Percentiles rank a stretch among this genome's conserved stretches.
Conservation (phyloP, 441 rosid species). For the Caryocar brasiliense region DNA sequence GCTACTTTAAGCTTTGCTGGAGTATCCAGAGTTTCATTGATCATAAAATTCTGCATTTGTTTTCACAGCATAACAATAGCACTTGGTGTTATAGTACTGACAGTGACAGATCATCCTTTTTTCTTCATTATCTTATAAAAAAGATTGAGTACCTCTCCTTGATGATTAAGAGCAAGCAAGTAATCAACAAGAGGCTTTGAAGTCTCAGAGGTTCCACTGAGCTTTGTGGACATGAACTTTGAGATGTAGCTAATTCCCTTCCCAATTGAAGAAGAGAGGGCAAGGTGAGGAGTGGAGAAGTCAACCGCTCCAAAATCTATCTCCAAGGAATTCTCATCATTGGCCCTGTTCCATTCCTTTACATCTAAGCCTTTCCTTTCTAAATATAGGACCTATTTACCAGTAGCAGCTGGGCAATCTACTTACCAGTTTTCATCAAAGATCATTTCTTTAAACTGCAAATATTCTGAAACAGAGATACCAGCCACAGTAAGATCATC, state of each 20-base stretch:
- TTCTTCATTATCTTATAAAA: too few relatives aligned
- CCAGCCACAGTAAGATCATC: slow-evolving; percentile 48
- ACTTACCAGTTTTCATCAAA: slow-evolving; percentile 69
- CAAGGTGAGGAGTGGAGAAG: slow-evolving; percentile 49
- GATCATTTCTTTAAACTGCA: slow-evolving; percentile 63
- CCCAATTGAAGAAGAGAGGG: slow-evolving; percentile 69
- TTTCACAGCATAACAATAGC: too few relatives aligned
- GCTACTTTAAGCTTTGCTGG: slow-evolving; percentile 52
- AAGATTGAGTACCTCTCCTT: slow-evolving; percentile 54
- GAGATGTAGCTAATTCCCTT: slow-evolving; percentile 59
- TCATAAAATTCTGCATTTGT: slow-evolving; percentile 59
- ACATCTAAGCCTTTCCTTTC: too few relatives aligned
- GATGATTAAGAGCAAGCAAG: slow-evolving; percentile 50
- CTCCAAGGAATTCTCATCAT: slow-evolving; percentile 63
- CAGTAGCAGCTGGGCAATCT: too few relatives aligned
- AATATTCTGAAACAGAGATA: slow-evolving; percentile 47
- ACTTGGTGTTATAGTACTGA: too few relatives aligned
- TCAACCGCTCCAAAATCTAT: slow-evolving; percentile 73
- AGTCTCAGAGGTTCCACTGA: slow-evolving; percentile 21
- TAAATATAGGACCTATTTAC: too few relatives aligned
- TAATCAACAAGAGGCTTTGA: slow-evolving; percentile 47
- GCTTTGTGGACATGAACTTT: slow-evolving; percentile 52
- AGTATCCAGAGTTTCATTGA: slow-evolving; percentile 49
- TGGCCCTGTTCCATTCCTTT: slow-evolving; percentile 83
- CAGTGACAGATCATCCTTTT: too few relatives aligned